Percentiles rank a stretch among this genome's conserved stretches.
Evolutionary conservation across 139 green algal species (phyloP).

Genomic region (Desmodesmus armatus): DNA sequence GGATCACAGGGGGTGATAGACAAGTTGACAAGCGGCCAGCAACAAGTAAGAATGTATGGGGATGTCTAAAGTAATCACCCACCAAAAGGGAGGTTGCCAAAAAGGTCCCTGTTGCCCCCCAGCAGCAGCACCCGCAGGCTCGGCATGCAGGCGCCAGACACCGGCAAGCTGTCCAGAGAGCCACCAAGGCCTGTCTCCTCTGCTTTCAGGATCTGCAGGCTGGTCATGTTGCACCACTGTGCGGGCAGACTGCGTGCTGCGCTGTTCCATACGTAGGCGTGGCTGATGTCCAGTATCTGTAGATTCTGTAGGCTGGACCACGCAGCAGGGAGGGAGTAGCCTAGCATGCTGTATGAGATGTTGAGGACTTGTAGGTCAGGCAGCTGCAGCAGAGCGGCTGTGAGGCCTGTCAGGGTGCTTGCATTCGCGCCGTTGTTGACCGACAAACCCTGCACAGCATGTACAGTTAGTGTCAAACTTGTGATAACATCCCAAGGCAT

Average conservation of each 20-base stretch:
- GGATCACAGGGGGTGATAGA: too few relatives aligned
- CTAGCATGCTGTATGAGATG: slow-evolving; percentile 1
- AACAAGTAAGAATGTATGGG: too few relatives aligned
- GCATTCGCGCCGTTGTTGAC: neutral
- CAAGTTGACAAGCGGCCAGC: too few relatives aligned
- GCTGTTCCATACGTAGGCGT: neutral
- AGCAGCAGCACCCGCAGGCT: neutral
- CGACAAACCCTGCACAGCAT: neutral
- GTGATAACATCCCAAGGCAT: too few relatives aligned
- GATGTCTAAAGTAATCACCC: too few relatives aligned
- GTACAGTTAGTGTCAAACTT: too few relatives aligned
- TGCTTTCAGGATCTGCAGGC: neutral
- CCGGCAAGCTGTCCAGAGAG: neutral
- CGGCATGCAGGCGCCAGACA: neutral
- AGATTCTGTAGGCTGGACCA: neutral
- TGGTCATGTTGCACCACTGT: neutral
- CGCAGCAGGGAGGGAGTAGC: neutral
- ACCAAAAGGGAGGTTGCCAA: neutral
- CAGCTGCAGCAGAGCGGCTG: too few relatives aligned
- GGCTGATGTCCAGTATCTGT: slow-evolving; percentile 5
- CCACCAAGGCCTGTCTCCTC: neutral
- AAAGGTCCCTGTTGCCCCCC: neutral
- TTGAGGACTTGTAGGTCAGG: slow-evolving; percentile 20
- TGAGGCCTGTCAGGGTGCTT: too few relatives aligned
- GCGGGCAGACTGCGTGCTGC: neutral